Percentiles rank a stretch among this genome's conserved stretches.
Evolutionary conservation across 2,329 filamentous ascomycete genomes (phyloP).

Genomic region (Stagonosporopsis chrysanthemi): DNA sequence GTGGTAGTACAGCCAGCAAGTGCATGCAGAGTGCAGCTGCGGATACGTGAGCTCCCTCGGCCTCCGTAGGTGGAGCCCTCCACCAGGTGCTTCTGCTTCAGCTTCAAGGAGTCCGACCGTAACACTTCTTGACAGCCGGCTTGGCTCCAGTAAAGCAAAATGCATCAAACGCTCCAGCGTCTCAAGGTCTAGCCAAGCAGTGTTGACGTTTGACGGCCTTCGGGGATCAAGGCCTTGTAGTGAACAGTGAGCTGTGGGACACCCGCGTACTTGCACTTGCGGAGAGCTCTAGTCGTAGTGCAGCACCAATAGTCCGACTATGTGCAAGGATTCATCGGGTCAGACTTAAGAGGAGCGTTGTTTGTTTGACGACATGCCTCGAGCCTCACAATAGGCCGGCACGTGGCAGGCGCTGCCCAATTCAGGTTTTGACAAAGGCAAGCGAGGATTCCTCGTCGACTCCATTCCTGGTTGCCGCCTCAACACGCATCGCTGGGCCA

Average conservation of each 20-base stretch:
- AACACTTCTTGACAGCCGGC: slow-evolving; percentile 29
- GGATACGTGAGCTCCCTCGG: slow-evolving; percentile 14
- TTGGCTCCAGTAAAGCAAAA: slow-evolving; percentile 36
- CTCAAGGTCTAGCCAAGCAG: slow-evolving; percentile 31
- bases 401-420: slow-evolving; percentile 11
- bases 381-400: slow-evolving; percentile 9
- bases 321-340: slow-evolving; percentile 1
- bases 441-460: slow-evolving; percentile 11
- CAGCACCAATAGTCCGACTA: background rate
- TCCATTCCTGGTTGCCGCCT: slow-evolving; percentile 16
- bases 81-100: slow-evolving; percentile 27
- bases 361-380: slow-evolving; percentile 17
- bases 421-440: slow-evolving; percentile 12
- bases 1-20: slow-evolving; percentile 29
- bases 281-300: background rate
- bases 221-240: slow-evolving; percentile 13
- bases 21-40: slow-evolving; percentile 17
- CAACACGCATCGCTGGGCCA: slow-evolving; percentile 13
- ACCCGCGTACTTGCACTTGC: slow-evolving; percentile 21
- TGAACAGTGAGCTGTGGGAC: slow-evolving; percentile 20
- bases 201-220: slow-evolving; percentile 27
- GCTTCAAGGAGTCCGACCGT: slow-evolving; percentile 22
- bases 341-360: slow-evolving; percentile 8
- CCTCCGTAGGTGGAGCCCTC: slow-evolving; percentile 10
- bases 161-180: slow-evolving; percentile 36